These are phyloP conservation scores for Cercophora scortea DNA, from an alignment of 495 filamentous ascomycete species.

Conservation along the genomic window DNA sequence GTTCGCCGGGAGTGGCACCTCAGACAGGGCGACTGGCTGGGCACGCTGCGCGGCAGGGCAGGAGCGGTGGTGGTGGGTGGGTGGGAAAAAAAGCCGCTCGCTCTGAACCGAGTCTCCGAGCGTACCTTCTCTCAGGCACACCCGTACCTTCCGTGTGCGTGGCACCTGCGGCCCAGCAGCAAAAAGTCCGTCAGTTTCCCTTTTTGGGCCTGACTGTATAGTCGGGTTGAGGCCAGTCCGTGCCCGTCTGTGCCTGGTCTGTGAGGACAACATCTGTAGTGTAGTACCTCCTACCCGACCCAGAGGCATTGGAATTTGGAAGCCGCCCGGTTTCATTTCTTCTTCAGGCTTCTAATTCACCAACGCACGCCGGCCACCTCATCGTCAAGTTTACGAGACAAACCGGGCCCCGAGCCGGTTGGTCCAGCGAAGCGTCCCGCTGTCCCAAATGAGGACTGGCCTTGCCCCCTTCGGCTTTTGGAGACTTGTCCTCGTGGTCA, in stretches of 20 bases:
- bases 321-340: neutral
- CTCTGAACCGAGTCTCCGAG: neutral
- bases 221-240: too few relatives aligned
- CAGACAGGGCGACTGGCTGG: too few relatives aligned
- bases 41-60: too few relatives aligned
- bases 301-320: too few relatives aligned
- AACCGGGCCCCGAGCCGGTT: neutral
- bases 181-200: neutral
- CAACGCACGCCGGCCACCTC: neutral
- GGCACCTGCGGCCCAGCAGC: slow-evolving; percentile 2
- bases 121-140: too few relatives aligned
- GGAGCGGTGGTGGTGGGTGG: too few relatives aligned
- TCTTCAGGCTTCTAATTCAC: neutral
- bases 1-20: neutral
- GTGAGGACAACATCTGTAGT: too few relatives aligned
- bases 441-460: neutral
- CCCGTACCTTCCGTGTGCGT: neutral
- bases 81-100: neutral
- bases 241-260: neutral
- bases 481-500: neutral
- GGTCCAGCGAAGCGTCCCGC: neutral
- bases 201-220: neutral
- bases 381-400: neutral
- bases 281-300: too few relatives aligned
- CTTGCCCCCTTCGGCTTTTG: neutral